Evolutionary conservation across 2,329 filamentous ascomycete species (phyloP), one percentile per base, ranked within the genome.

Genomic region (Escovopsis sp.): DNA sequence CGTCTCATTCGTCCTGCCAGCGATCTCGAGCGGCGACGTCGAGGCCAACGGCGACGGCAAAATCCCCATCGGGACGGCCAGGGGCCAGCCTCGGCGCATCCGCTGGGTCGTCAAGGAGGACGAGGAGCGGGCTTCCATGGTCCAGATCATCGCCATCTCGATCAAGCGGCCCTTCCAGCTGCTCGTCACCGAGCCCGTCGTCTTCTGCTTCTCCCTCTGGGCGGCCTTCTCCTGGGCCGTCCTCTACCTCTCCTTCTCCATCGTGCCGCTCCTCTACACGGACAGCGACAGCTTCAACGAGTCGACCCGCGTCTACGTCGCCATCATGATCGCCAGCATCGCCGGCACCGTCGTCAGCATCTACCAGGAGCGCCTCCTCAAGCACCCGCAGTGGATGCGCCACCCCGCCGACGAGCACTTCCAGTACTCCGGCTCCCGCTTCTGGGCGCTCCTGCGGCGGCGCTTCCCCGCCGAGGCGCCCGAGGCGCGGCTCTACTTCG

Each of bases 161-260:
- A 61, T 89, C 7, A 78, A 76, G 48, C 74, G 87, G 0, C 87
- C 87, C 0, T 93, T 94, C 57, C 76, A 79, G 52, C 70, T 88
- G 1, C 73, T 88, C 13, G 63, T 80, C 48, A 87, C 82, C 0
- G 83, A 88, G 50, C 79, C 82, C 0, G 79, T 86, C 9, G 81
- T 88, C 12, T 86, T 87, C 60, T 86, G 76, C 65, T 95, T 95
- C 64, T 86, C 81, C 1, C 67, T 94, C 1, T 95, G 88, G 88
- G 81, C 87, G 1, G 72, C 84, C 0, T 95, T 95, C 58, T 80
- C 80, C 15, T 95, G 88, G 88, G 86, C 82, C 0, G 74, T 94
- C 0, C 72, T 95, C 0, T 95, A 94, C 58, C 66, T 94, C 14
- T 85, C 82, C 11, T 89, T 94, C 50, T 76, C 76, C 12, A 81